These are phyloP conservation scores for Hemisphaericaspora xylofermentans DNA, from an alignment of 1,139 yeast species.

Conservation along the genomic window DNA sequence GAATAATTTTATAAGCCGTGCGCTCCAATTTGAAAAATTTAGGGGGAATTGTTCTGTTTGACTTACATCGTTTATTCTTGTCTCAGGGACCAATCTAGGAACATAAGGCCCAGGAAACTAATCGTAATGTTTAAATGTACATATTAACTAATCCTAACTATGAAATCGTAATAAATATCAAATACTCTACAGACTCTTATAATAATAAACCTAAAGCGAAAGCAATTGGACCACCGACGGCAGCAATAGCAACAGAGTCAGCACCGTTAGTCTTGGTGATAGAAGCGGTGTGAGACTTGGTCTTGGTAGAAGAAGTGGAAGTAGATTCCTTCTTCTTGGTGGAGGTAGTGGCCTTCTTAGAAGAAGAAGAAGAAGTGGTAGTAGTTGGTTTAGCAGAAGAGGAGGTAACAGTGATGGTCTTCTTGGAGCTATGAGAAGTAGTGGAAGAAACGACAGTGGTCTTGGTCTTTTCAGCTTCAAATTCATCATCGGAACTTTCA, in stretches of 20 bases:
- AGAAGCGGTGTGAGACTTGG: conserved; percentile 15
- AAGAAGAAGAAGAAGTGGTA: conserved; percentile 6
- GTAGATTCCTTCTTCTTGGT: conserved; percentile 9
- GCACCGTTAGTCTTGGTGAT: conserved; percentile 19
- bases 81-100: too few relatives aligned
- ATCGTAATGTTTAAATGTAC: too few relatives aligned
- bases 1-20: too few relatives aligned
- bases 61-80: too few relatives aligned
- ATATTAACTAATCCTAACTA: not conserved
- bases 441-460: not conserved
- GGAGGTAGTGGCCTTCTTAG: conserved; percentile 8
- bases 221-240: conserved; percentile 16
- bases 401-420: conserved; percentile 3
- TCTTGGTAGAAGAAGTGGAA: conserved; percentile 6
- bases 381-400: conserved; percentile 9
- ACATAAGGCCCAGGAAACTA: too few relatives aligned
- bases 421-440: conserved; percentile 10
- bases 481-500: conserved; percentile 8
- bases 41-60: too few relatives aligned
- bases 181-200: conserved; percentile 4
- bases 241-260: conserved; percentile 13
- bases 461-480: conserved; percentile 7
- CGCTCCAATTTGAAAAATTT: too few relatives aligned
- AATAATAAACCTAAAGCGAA: conserved; percentile 18
- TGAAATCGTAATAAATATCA: not conserved